A percentile compares a stretch with the other conserved stretches of the same genome.
phyloP scores from a whole-genome alignment of 2,329 filamentous ascomycete genomes.

The Trichoderma asperellum region DNA sequence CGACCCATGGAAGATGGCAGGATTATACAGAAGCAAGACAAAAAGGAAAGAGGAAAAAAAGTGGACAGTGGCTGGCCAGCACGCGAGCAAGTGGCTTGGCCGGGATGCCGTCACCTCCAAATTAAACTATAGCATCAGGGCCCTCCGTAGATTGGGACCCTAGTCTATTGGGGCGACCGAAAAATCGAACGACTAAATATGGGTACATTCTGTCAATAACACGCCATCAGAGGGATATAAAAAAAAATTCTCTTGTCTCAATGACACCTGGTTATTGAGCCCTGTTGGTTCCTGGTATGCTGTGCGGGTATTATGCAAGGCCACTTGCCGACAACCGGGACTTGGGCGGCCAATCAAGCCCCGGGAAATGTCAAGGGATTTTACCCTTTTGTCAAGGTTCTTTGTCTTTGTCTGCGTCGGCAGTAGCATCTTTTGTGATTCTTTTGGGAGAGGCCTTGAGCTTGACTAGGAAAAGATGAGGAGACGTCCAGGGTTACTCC shows the following conservation, averaged over 20 bases:
- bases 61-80: conserved; percentile 1
- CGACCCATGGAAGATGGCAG: neutral
- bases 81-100: conserved; percentile 1
- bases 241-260: neutral
- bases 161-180: conserved; percentile 1
- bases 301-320: conserved; percentile 10
- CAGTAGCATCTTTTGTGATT: neutral
- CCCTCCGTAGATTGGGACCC: conserved; percentile 15
- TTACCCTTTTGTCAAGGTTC: neutral
- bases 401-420: neutral
- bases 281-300: neutral
- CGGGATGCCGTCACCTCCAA: conserved; percentile 12
- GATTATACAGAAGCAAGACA: neutral
- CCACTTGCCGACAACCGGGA: conserved; percentile 18
- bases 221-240: conserved; percentile 3
- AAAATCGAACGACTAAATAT: conserved; percentile 28
- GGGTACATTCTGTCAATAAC: conserved; percentile 8
- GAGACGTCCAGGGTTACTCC: conserved; percentile 1
- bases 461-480: neutral
- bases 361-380: neutral
- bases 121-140: conserved; percentile 21
- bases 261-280: neutral
- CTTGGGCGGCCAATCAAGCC: conserved; percentile 11
- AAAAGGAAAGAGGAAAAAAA: neutral
- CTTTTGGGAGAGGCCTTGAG: neutral